Percentiles rank a stretch among this genome's conserved stretches.
phyloP scores from a whole-genome alignment of 441 rosid genomes.

The Brassica hybrid region DNA sequence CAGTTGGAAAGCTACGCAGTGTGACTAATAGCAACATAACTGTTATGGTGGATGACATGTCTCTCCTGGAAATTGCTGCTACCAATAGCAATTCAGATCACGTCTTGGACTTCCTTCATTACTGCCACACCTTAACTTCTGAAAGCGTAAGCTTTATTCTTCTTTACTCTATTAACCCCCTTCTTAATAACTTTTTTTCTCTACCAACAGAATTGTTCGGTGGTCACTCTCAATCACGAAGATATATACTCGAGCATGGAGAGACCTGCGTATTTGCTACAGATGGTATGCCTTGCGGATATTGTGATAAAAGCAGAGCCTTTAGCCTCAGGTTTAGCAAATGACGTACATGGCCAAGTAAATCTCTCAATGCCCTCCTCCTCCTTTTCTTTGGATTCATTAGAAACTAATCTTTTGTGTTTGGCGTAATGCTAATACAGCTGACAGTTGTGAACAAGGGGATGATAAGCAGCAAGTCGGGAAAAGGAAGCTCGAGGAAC shows the following conservation, averaged over 20 bases:
- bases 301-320: constrained; percentile 80
- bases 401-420: neutral
- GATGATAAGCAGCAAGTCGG: constrained; percentile 33
- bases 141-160: constrained; percentile 53
- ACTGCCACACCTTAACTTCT: constrained; percentile 75
- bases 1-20: constrained; percentile 50
- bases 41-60: constrained; percentile 87
- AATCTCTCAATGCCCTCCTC: neutral
- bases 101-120: constrained; percentile 80
- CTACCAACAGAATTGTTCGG: constrained; percentile 65
- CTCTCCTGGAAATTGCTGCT: constrained; percentile 83
- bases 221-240: constrained; percentile 71
- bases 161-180: neutral
- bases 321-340: constrained; percentile 88
- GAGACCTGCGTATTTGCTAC: constrained; percentile 55
- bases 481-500: constrained; percentile 48
- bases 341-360: constrained; percentile 55
- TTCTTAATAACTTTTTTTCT: constrained; percentile 16
- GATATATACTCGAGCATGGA: constrained; percentile 72
- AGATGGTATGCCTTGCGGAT: constrained; percentile 75
- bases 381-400: neutral
- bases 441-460: constrained; percentile 65
- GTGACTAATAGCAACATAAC: constrained; percentile 50
- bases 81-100: constrained; percentile 59
- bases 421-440: constrained; percentile 48